These are phyloP conservation scores for Penicillium sp. DNA, from an alignment of 2,329 filamentous ascomycete genomes.

Conservation along the genomic window DNA sequence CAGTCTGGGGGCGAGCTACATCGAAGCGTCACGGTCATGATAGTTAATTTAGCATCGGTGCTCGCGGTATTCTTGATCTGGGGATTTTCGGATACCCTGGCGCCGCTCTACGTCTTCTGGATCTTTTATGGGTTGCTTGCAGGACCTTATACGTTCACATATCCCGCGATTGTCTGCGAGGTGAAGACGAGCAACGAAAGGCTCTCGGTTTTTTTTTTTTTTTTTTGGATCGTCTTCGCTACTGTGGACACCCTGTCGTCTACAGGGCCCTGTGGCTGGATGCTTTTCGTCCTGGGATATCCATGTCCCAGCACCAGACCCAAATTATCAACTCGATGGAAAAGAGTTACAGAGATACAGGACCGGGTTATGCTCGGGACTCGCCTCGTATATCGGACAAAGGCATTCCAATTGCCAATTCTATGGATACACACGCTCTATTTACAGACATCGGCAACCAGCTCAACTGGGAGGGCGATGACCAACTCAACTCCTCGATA, in stretches of 20 bases:
- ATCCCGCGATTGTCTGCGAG: constrained; percentile 47
- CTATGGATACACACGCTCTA: background rate
- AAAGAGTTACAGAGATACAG: too few species aligned
- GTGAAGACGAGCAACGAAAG: constrained; percentile 39
- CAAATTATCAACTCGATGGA: too few species aligned
- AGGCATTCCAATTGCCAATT: background rate
- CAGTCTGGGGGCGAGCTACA: constrained; percentile 22
- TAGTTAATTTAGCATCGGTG: constrained; percentile 33
- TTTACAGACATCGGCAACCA: too few species aligned
- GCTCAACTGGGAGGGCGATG: too few species aligned
- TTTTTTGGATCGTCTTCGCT: too few species aligned
- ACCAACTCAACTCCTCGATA: constrained; percentile 1
- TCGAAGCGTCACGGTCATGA: constrained; percentile 31
- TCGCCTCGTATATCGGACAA: background rate
- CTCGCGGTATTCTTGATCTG: constrained; percentile 47
- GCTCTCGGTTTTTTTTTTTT: too few species aligned
- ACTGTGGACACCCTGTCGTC: too few species aligned
- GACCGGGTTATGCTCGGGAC: background rate
- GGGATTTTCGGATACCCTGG: constrained; percentile 47
- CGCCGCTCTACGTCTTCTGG: constrained; percentile 42
- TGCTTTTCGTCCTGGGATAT: too few species aligned
- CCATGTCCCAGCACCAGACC: too few species aligned
- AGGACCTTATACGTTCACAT: constrained; percentile 44
- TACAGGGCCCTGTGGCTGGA: too few species aligned
- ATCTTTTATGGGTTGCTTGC: constrained; percentile 49